Conservation (phyloP, 2,329 filamentous ascomycete species). For the Hansfordia pulvinata region DNA sequence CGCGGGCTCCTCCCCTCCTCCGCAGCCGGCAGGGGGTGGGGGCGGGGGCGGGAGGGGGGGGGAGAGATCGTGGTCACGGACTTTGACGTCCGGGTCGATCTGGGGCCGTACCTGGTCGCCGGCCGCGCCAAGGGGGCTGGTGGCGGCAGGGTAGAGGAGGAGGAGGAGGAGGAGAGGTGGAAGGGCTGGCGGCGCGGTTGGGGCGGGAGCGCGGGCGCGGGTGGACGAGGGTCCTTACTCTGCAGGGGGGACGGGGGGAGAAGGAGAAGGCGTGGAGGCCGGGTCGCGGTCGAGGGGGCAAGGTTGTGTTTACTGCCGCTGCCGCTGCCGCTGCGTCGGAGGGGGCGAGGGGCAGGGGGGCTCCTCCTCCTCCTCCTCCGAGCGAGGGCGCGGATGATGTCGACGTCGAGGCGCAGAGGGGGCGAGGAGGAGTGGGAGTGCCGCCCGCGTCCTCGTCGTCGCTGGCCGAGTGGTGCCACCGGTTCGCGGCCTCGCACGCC, state of each 20-base stretch:
- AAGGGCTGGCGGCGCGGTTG: constrained; percentile 40
- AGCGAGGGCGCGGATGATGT: constrained; percentile 22
- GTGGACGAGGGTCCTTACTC: background rate
- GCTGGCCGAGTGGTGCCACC: constrained; percentile 52
- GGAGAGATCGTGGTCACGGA: constrained; percentile 36
- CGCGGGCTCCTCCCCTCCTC: too few species aligned
- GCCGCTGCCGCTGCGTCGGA: too few species aligned
- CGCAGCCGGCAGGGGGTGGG: too few species aligned
- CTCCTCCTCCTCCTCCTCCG: too few species aligned
- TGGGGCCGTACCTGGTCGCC: constrained; percentile 42
- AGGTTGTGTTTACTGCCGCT: too few species aligned
- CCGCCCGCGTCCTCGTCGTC: too few species aligned
- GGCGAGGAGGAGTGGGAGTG: too few species aligned
- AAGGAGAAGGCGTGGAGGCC: too few species aligned
- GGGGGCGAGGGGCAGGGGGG: too few species aligned
- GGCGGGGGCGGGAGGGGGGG: constrained; percentile 31
- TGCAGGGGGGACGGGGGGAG: too few species aligned
- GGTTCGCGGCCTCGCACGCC: constrained; percentile 45
- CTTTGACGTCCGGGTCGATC: constrained; percentile 44
- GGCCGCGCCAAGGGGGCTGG: constrained; percentile 24
- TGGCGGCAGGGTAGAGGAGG: constrained; percentile 36
- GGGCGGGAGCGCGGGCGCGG: constrained; percentile 12
- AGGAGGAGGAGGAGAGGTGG: constrained; percentile 51
- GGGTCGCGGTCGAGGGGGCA: too few species aligned
- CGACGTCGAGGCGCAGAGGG: constrained; percentile 23